These are phyloP conservation scores for Fusarium sp. DNA, from an alignment of 2,329 filamentous ascomycete species.

Conservation along the genomic window DNA sequence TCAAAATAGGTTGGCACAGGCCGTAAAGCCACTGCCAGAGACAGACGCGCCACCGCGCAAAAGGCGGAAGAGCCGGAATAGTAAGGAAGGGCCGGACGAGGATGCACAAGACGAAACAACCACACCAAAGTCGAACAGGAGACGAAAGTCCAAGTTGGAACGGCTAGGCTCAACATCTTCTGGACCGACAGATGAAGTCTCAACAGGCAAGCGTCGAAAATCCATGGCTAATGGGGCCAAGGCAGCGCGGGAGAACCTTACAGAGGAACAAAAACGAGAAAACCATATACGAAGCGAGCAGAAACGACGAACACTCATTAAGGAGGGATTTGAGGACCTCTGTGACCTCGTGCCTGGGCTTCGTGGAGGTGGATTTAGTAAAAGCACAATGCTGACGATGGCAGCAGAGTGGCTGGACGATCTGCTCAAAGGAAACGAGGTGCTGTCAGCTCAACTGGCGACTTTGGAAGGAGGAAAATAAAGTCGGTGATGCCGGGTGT, in stretches of 20 bases:
- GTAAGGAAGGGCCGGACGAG: slow-evolving; percentile 56
- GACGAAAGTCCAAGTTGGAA: slow-evolving; percentile 62
- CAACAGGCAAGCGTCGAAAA: slow-evolving; percentile 62
- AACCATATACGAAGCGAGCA: slow-evolving; percentile 92
- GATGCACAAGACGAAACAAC: slow-evolving; percentile 54
- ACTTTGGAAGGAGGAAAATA: slow-evolving; percentile 46
- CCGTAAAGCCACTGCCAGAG: slow-evolving; percentile 51
- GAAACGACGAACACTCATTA: slow-evolving; percentile 84
- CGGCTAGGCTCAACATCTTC: slow-evolving; percentile 45
- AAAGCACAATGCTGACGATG: slow-evolving; percentile 82
- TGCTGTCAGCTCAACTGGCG: slow-evolving; percentile 65
- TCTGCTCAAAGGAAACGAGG: slow-evolving; percentile 75
- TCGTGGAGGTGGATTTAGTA: slow-evolving; percentile 80
- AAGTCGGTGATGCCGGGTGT: slow-evolving; percentile 9
- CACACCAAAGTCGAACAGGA: slow-evolving; percentile 51
- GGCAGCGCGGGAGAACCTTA: slow-evolving; percentile 75
- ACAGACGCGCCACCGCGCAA: slow-evolving; percentile 60
- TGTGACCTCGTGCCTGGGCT: slow-evolving; percentile 80
- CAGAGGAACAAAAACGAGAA: slow-evolving; percentile 83
- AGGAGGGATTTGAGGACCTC: slow-evolving; percentile 86
- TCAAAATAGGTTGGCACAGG: slow-evolving; percentile 34
- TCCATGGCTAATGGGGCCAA: slow-evolving; percentile 59
- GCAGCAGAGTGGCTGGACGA: slow-evolving; percentile 83
- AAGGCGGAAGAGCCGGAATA: slow-evolving; percentile 65
- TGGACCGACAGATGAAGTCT: slow-evolving; percentile 50